phyloP scores from a whole-genome alignment of 371 early-diverging fungal species.

The Rhizomucor miehei region DNA sequence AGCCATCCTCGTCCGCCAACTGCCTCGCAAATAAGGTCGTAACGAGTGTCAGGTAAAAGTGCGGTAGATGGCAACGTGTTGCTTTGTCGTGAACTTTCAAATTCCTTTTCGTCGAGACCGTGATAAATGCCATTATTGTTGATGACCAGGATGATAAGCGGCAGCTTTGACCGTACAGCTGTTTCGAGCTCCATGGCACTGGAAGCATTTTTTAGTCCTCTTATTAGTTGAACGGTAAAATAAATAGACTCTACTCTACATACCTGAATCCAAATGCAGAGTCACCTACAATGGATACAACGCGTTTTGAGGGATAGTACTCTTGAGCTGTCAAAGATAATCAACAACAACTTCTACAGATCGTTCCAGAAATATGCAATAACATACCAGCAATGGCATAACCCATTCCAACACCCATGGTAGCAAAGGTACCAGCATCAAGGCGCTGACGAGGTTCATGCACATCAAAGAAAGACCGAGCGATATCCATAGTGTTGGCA shows the following conservation, averaged over 20 bases:
- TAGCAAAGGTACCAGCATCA: slow-evolving; percentile 77
- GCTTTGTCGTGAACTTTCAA: slow-evolving; percentile 22
- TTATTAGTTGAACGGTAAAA: slow-evolving; percentile 2
- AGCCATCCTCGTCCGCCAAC: slow-evolving; percentile 69
- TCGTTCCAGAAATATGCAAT: not conserved
- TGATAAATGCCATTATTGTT: slow-evolving; percentile 83
- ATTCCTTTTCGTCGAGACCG: slow-evolving; percentile 55
- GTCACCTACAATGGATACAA: slow-evolving; percentile 77
- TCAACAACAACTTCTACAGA: not conserved
- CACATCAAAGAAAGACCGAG: slow-evolving; percentile 68
- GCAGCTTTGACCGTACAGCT: slow-evolving; percentile 62
- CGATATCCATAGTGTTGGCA: slow-evolving; percentile 87
- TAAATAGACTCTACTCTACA: too few relatives aligned
- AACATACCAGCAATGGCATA: slow-evolving; percentile 66
- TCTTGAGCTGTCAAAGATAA: slow-evolving; percentile 55
- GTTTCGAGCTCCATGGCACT: slow-evolving; percentile 83
- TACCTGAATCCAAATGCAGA: slow-evolving; percentile 81
- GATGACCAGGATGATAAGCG: slow-evolving; percentile 70
- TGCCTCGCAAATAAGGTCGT: slow-evolving; percentile 66
- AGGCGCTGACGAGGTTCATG: slow-evolving; percentile 64
- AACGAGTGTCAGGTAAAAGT: slow-evolving; percentile 62
- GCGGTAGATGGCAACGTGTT: slow-evolving; percentile 61
- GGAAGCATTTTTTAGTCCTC: not conserved
- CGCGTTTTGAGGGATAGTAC: slow-evolving; percentile 47
- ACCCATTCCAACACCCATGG: slow-evolving; percentile 85